These are phyloP conservation scores for Psilocybe azurescens DNA, from an alignment of 768 basidiomycete genomes.

Conservation along the genomic window DNA sequence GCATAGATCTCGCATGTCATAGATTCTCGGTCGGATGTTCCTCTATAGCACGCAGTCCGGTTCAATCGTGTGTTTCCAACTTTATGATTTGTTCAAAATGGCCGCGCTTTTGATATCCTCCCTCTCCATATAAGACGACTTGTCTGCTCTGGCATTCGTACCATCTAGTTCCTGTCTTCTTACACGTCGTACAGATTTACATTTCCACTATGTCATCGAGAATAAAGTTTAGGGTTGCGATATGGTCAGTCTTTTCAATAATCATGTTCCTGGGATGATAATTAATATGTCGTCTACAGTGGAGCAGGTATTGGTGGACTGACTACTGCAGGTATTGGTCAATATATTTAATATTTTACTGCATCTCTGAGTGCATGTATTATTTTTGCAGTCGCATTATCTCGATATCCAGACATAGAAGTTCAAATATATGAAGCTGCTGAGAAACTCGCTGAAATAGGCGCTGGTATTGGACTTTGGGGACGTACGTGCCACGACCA, in stretches of 20 bases:
- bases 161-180: constrained; percentile 11
- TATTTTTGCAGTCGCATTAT: constrained; percentile 41
- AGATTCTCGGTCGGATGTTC: constrained; percentile 46
- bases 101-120: constrained; percentile 27
- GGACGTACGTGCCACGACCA: constrained; percentile 37
- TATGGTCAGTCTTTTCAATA: constrained; percentile 48
- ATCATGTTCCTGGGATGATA: constrained; percentile 19
- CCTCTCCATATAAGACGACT: constrained; percentile 17
- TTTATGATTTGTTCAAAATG: constrained; percentile 41
- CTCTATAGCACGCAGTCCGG: constrained; percentile 42
- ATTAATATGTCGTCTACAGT: constrained; percentile 34
- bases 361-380: neutral
- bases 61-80: constrained; percentile 48
- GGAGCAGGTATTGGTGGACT: constrained; percentile 60
- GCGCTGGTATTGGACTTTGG: constrained; percentile 67
- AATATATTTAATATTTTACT: neutral
- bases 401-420: constrained; percentile 57
- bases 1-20: constrained; percentile 44
- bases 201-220: constrained; percentile 31
- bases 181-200: constrained; percentile 18
- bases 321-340: constrained; percentile 41
- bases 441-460: constrained; percentile 53
- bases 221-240: constrained; percentile 53
- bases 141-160: constrained; percentile 19
- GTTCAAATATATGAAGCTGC: constrained; percentile 63